Base-by-base conservation (phyloP, 2,329 filamentous ascomycete genomes). In the Simplicillium aogashimaense region DNA sequence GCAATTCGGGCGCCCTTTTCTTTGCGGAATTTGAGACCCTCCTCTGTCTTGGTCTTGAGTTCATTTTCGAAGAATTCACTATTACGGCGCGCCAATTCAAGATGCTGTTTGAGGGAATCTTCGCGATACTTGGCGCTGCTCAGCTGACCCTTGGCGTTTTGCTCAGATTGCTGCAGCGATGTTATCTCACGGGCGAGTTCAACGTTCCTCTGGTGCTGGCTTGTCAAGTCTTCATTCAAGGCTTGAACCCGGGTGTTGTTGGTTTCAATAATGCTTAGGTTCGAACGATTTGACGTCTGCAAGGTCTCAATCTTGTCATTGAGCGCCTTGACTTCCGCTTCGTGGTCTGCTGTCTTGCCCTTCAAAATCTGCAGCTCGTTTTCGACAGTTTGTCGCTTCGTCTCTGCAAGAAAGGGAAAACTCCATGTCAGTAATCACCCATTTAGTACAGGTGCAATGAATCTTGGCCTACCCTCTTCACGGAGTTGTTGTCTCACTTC, bases 1-100 rank as follows among this genome's bases (percentile, higher is more conserved):
- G 88, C 77, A 50, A 97, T 86, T 31, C 86, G 83, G 2, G 87
- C 82, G 46, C 86, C 86, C 70, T 95, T 97, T 57, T 98, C 92
- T 57, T 95, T 97, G 47, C 92, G 80, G 61, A 85, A 90, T 55
- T 89, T 95, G 49, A 90, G 76, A 36, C 87, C 80, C 57, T 98
- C 92, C 8, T 81, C 77, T 45, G 77, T 82, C 65, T 95, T 94
- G 1, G 86, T 89, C 66, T 94, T 90, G 16, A 97, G 74, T 60
- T 98, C 92, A 33, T 74, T 80, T 55, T 95, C 87, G 41, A 92
- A 83, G 85, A 88, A 98, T 52, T 97, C 90, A 48, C 86, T 86
- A 65, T 88, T 95, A 53, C 83, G 84, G 57, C 87, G 88, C 14
- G 90, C 78, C 41, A 94, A 71, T 33, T 94, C 87, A 29, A 97